These are phyloP conservation scores for Xylaria castorea DNA, from an alignment of 495 filamentous ascomycete species.

Conservation along the genomic window DNA sequence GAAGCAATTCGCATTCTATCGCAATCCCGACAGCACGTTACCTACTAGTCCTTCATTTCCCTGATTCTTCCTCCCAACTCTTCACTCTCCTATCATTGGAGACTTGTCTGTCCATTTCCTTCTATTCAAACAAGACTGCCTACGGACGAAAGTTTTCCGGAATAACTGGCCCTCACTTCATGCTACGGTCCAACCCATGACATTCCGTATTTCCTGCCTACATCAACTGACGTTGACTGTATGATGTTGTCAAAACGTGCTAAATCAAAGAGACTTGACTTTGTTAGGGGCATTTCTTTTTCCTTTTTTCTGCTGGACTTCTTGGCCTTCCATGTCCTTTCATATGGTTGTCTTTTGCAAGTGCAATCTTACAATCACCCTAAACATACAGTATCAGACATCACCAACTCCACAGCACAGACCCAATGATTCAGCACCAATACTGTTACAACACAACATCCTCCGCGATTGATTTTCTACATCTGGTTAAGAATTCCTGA, in stretches of 20 bases:
- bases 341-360: background rate
- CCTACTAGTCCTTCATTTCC: background rate
- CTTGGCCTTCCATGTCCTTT: background rate
- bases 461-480: background rate
- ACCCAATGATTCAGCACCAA: background rate
- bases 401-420: background rate
- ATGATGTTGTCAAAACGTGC: background rate
- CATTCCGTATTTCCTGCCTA: background rate
- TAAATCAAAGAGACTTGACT: background rate
- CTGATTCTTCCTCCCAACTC: background rate
- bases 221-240: background rate
- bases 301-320: background rate
- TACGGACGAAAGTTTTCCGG: too few species aligned
- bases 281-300: background rate
- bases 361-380: background rate
- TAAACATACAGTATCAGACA: background rate
- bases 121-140: too few species aligned
- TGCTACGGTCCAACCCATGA: background rate
- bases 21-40: background rate
- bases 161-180: too few species aligned
- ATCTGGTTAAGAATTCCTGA: background rate
- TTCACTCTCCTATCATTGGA: background rate
- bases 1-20: background rate
- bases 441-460: too few species aligned
- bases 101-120: too few species aligned